Evolutionary conservation across 805 yeast genomes (phyloP).

Genomic region (Ogataea saltuana): DNA sequence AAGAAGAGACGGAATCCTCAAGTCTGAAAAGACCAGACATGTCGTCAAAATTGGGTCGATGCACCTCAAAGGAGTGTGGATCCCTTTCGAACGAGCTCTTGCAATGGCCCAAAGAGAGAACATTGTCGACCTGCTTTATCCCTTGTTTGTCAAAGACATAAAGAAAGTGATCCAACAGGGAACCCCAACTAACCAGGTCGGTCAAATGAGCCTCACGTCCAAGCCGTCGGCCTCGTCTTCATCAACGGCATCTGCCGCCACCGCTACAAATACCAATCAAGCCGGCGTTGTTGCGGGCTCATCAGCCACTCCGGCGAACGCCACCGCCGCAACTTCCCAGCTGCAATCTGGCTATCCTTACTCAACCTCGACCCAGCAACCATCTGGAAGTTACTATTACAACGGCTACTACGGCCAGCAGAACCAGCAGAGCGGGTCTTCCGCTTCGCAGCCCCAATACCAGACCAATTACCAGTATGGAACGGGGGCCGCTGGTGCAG

Average conservation of each 20-base stretch:
- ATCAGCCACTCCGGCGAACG: slow-evolving; percentile 10
- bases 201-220: slow-evolving; percentile 22
- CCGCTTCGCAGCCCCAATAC: slow-evolving; percentile 19
- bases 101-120: slow-evolving; percentile 67
- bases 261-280: slow-evolving; percentile 1
- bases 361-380: slow-evolving; percentile 19
- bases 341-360: slow-evolving; percentile 18
- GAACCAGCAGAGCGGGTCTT: slow-evolving; percentile 11
- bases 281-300: slow-evolving; percentile 5
- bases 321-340: slow-evolving; percentile 11
- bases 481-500: slow-evolving; percentile 12
- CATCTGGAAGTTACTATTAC: slow-evolving; percentile 19
- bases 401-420: slow-evolving; percentile 23
- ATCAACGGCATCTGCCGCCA: neutral
- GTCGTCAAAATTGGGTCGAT: slow-evolving; percentile 72
- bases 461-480: slow-evolving; percentile 22
- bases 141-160: slow-evolving; percentile 61
- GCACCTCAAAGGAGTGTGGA: slow-evolving; percentile 74
- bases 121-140: slow-evolving; percentile 54
- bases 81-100: slow-evolving; percentile 66
- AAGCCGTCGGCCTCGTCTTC: slow-evolving; percentile 18
- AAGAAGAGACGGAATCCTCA: slow-evolving; percentile 67
- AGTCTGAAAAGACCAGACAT: slow-evolving; percentile 61
- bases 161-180: slow-evolving; percentile 41
- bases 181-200: slow-evolving; percentile 30